phyloP scores from a whole-genome alignment of 2,329 filamentous ascomycete genomes.

The Penicillium italicum region DNA sequence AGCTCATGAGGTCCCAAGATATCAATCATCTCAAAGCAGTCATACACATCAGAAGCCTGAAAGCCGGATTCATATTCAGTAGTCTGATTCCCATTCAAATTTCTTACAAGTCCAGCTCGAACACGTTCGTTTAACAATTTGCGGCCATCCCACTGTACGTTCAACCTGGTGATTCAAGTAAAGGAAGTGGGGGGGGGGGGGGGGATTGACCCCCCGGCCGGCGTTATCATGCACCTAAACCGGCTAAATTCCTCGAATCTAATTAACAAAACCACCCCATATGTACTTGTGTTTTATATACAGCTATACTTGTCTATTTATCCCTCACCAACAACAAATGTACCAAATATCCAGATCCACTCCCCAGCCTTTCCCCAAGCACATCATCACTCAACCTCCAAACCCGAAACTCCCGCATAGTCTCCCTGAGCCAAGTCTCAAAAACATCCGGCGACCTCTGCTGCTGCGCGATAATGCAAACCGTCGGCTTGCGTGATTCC shows the following conservation, averaged over 20 bases:
- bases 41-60: background rate
- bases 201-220: too few relatives aligned
- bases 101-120: too few relatives aligned
- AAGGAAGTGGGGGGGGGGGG: too few relatives aligned
- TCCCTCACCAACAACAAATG: conserved; percentile 67
- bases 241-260: too few relatives aligned
- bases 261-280: background rate
- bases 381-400: conserved; percentile 70
- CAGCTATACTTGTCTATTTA: background rate
- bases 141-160: too few relatives aligned
- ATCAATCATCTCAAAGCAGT: background rate
- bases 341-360: conserved; percentile 72
- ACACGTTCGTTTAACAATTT: too few relatives aligned
- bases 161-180: too few relatives aligned
- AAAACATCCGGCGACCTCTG: conserved; percentile 82
- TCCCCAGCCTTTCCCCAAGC: conserved; percentile 57
- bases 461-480: conserved; percentile 86
- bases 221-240: too few relatives aligned
- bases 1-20: too few relatives aligned
- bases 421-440: conserved; percentile 70
- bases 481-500: conserved; percentile 45
- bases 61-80: too few relatives aligned
- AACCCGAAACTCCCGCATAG: conserved; percentile 63
- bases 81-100: background rate
- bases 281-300: background rate